Percentiles rank a stretch among this genome's conserved stretches.
These are phyloP conservation scores for Suillus spraguei DNA, from an alignment of 768 basidiomycete genomes.

Conservation along the genomic window DNA sequence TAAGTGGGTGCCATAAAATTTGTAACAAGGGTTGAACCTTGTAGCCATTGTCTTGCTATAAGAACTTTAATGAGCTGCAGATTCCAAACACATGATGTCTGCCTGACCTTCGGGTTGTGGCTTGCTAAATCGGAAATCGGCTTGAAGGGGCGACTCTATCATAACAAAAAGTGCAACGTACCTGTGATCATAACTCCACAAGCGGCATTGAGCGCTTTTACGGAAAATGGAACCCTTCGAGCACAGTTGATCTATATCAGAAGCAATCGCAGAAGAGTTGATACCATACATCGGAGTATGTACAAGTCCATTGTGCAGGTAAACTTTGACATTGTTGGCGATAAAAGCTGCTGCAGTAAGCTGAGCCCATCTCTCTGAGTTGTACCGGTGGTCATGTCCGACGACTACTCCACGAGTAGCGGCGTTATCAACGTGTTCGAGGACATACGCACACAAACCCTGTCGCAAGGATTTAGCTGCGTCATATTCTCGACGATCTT, in stretches of 20 bases:
- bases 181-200: constrained; percentile 93
- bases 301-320: constrained; percentile 67
- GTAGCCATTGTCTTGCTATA: constrained; percentile 84
- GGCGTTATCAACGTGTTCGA: constrained; percentile 54
- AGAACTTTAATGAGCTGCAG: constrained; percentile 11
- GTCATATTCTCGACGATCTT: too few relatives aligned
- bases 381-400: constrained; percentile 84
- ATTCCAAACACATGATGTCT: constrained; percentile 2
- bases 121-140: constrained; percentile 50
- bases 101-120: constrained; percentile 81
- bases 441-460: constrained; percentile 79
- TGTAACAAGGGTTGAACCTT: constrained; percentile 49
- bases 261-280: constrained; percentile 1
- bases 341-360: constrained; percentile 76
- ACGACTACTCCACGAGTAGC: constrained; percentile 70
- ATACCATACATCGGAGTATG: constrained; percentile 75
- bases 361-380: constrained; percentile 77
- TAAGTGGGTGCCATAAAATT: constrained; percentile 1
- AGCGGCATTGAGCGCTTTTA: constrained; percentile 66
- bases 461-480: constrained; percentile 27
- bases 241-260: constrained; percentile 7
- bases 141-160: neutral
- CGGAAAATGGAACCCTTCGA: constrained; percentile 78
- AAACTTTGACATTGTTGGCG: constrained; percentile 64
- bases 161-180: constrained; percentile 27